Evolutionary conservation across 345 rosid species (phyloP).

Genomic region (Gossypium sturtianum): DNA sequence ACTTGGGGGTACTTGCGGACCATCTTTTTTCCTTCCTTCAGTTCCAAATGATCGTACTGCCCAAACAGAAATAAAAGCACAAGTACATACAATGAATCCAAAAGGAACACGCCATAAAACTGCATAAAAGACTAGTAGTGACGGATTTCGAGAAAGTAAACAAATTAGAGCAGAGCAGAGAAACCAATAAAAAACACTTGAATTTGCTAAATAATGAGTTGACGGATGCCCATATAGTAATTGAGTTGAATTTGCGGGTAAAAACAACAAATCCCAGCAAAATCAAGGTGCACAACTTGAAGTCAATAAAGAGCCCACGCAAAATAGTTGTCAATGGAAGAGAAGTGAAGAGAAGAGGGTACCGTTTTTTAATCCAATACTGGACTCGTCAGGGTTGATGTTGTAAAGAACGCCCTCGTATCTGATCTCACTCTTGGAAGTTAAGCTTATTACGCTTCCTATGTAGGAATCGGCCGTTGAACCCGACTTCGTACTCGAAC

Average conservation of each 20-base stretch:
- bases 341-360: neutral
- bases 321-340: too few species aligned
- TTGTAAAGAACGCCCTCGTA: conserved; percentile 90
- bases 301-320: too few species aligned
- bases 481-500: conserved; percentile 46
- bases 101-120: neutral
- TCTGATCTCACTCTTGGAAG: conserved; percentile 95
- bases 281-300: too few species aligned
- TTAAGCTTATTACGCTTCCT: conserved; percentile 94
- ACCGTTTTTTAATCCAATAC: conserved; percentile 91
- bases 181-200: too few species aligned
- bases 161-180: neutral
- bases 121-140: neutral
- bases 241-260: too few species aligned
- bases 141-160: neutral
- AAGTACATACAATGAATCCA: neutral
- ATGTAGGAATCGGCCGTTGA: conserved; percentile 84
- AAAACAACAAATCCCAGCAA: too few species aligned
- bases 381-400: conserved; percentile 91
- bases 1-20: conserved; percentile 61
- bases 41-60: conserved; percentile 80
- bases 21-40: conserved; percentile 73
- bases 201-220: too few species aligned
- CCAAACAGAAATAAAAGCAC: neutral
- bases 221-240: too few species aligned